Conservation (phyloP, 805 yeast genomes). For the Candida michaelii region DNA sequence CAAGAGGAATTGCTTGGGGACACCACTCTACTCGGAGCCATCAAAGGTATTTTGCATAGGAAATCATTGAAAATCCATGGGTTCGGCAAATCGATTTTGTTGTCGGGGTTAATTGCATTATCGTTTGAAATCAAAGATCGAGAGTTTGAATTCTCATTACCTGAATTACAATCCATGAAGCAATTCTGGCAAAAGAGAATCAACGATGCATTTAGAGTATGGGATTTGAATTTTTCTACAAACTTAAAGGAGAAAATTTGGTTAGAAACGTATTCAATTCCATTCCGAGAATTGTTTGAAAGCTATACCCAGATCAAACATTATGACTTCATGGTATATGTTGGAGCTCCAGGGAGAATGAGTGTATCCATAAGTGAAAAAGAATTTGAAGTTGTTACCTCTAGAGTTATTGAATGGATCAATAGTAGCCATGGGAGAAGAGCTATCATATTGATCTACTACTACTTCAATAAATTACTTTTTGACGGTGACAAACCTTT, state of each 20-base stretch:
- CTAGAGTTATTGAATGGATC: conserved; percentile 55
- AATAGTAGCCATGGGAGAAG: conserved; percentile 45
- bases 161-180: conserved; percentile 19
- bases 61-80: conserved; percentile 18
- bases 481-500: conserved; percentile 2
- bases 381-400: conserved; percentile 48
- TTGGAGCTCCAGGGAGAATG: conserved; percentile 30
- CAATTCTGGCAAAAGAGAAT: conserved; percentile 15
- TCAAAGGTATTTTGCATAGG: conserved; percentile 20
- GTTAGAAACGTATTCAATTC: conserved; percentile 15
- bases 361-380: conserved; percentile 41
- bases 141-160: conserved; percentile 20
- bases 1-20: conserved; percentile 13
- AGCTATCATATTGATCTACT: conserved; percentile 42
- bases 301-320: conserved; percentile 24
- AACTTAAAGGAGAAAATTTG: conserved; percentile 20
- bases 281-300: conserved; percentile 23
- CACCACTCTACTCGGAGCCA: conserved; percentile 21
- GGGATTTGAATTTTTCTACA: conserved; percentile 14
- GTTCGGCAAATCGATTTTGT: conserved; percentile 20
- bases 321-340: conserved; percentile 27
- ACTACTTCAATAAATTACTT: conserved; percentile 11
- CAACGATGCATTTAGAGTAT: conserved; percentile 13
- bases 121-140: conserved; percentile 20
- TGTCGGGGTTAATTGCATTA: conserved; percentile 19